Evolutionary conservation across 139 green algal species (phyloP), one percentile per base, ranked within the genome.

Genomic region (Coelastrella sp.): DNA sequence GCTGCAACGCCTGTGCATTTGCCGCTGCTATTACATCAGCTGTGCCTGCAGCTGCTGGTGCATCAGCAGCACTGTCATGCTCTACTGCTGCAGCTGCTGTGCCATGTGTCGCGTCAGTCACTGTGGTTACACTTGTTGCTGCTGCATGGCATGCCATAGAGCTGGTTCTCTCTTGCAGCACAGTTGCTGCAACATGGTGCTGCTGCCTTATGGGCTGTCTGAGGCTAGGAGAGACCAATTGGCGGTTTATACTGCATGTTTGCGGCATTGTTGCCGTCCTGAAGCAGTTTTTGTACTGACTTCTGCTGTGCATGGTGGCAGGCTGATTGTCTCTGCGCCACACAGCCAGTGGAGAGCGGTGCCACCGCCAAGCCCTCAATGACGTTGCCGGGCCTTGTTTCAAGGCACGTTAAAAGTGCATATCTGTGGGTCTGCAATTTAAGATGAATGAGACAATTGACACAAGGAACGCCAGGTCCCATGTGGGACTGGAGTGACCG

Each of bases 1-100:
- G 57, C 10, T 87, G 20, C 15, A 96, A 60, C 7, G 96, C 96
- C 83, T 97, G 94, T 11, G 22, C 58, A 86, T 61, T 73, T 11
- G 80, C 84, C 65, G 49, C 84, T 68, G 65, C 65, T 22, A 58
- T 25, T 25, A 49, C 84, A 89, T 57, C 84, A 89, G 35, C 84
- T 79, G 9, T 11, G 7, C 7, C 14, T 80, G 35, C 14, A 27
- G 35, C 58, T 12, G 68, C 84, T 49, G 35, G 14, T 57, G 49
- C 65, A 81, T 19, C 84, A 65, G 80, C 58, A 84, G 11, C 78
- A 56, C 35, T 49, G 35, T 3, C 35, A 49, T 49, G 35, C 35
- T 12, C 57, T 35, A 17, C 12, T 57, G 24, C 74, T 80, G 24
- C 7, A 59, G 25, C 24, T 57, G 78, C 78, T 65, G 78, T 70